Percentiles rank a stretch among this genome's conserved stretches.
These are phyloP conservation scores for Citrus glauca DNA, from an alignment of 345 rosid species.

Conservation along the genomic window DNA sequence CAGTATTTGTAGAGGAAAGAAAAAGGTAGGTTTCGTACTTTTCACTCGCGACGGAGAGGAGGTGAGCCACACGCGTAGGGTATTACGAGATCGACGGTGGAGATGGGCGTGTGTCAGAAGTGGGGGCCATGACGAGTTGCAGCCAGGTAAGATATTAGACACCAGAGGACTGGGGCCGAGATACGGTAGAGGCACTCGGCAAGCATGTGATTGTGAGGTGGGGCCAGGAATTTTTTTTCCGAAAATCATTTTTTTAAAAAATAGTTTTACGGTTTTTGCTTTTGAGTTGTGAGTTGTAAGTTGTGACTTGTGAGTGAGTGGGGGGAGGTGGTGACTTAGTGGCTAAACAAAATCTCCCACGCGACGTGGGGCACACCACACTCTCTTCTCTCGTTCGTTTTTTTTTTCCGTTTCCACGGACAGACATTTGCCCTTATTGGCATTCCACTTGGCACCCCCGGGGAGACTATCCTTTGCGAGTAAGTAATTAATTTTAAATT, in stretches of 20 bases:
- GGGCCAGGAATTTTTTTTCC: not conserved
- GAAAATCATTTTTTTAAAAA: not conserved
- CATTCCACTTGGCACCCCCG: constrained; percentile 14
- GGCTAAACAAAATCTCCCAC: constrained; percentile 8
- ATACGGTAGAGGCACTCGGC: constrained; percentile 18
- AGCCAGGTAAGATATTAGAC: constrained; percentile 29
- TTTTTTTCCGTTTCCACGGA: not conserved
- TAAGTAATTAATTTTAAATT: not conserved
- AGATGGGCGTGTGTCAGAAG: not conserved
- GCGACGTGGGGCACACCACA: not conserved
- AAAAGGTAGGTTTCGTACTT: not conserved
- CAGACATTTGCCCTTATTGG: constrained; percentile 16
- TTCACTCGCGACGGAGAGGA: not conserved
- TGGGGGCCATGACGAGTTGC: constrained; percentile 28
- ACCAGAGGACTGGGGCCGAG: constrained; percentile 7
- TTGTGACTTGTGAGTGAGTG: not conserved
- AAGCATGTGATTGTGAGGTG: constrained; percentile 30
- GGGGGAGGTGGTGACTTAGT: constrained; percentile 11
- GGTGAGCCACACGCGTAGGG: not conserved
- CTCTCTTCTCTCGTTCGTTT: not conserved
- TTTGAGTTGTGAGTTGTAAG: not conserved
- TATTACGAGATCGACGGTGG: not conserved
- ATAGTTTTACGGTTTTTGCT: not conserved
- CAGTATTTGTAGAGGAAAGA: constrained; percentile 35
- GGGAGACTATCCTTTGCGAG: constrained; percentile 3